Evolutionary conservation across 495 filamentous ascomycete species (phyloP).

Genomic region (Podospora appendiculata): DNA sequence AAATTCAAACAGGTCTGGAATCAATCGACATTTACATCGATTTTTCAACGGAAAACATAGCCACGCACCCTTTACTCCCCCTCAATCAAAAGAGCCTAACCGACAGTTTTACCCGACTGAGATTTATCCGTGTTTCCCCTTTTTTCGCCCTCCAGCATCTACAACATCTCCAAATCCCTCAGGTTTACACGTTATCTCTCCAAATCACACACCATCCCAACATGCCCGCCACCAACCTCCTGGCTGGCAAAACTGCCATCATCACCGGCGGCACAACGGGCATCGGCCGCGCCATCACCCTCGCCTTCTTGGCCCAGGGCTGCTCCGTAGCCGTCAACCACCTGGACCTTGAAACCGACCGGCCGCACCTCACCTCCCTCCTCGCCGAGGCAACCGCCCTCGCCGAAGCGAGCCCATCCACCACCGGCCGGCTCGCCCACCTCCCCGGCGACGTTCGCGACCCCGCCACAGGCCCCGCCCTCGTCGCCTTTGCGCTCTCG

Average conservation of each 20-base stretch:
- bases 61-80: no score
- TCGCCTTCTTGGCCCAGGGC: slow-evolving; percentile 64
- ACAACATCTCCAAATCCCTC: no score
- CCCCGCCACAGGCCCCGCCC: slow-evolving; percentile 50
- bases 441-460: slow-evolving; percentile 60
- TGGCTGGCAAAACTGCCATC: slow-evolving; percentile 62
- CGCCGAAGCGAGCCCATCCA: slow-evolving; percentile 8
- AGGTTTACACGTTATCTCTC: neutral
- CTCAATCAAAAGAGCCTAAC: no score
- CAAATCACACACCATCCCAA: neutral
- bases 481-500: slow-evolving; percentile 51
- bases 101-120: no score
- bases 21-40: no score
- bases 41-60: no score
- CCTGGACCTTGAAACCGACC: slow-evolving; percentile 49
- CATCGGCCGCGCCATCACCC: slow-evolving; percentile 67
- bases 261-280: slow-evolving; percentile 72
- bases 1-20: no score
- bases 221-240: slow-evolving; percentile 43
- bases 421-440: slow-evolving; percentile 45
- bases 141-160: no score
- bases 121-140: no score
- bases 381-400: slow-evolving; percentile 44
- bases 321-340: slow-evolving; percentile 65
- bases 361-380: slow-evolving; percentile 45